Percentiles rank a stretch among this genome's conserved stretches.
Conservation (phyloP, 83 land plant genomes). For the Diphasiastrum complanatum region DNA sequence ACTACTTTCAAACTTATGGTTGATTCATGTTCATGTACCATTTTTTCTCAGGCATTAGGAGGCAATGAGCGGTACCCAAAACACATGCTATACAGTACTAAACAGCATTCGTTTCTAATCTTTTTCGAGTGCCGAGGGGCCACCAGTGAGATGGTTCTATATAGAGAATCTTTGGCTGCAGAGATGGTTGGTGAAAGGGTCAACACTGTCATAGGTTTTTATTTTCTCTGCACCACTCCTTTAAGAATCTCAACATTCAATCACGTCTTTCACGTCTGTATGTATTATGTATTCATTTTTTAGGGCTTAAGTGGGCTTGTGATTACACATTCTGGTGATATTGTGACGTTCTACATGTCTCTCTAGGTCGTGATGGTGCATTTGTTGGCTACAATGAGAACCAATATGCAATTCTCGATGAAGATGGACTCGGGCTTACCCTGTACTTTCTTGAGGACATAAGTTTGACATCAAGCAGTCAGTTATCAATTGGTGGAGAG, state of each 20-base stretch:
- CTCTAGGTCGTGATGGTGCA: conserved; percentile 88
- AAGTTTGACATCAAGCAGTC: conserved; percentile 22
- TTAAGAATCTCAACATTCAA: background rate
- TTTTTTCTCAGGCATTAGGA: conserved; percentile 85
- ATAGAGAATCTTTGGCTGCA: conserved; percentile 67
- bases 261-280: background rate
- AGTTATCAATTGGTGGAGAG: conserved; percentile 20
- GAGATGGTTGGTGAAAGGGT: conserved; percentile 56
- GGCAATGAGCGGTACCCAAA: conserved; percentile 70
- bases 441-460: conserved; percentile 46
- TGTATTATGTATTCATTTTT: no score
- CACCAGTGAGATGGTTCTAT: conserved; percentile 75
- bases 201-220: conserved; percentile 67
- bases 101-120: conserved; percentile 79
- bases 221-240: background rate
- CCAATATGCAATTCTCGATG: conserved; percentile 86
- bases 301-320: no score
- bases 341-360: background rate
- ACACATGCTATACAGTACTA: conserved; percentile 67
- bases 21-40: no score
- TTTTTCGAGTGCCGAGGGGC: conserved; percentile 76
- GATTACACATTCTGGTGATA: background rate
- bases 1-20: no score
- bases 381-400: conserved; percentile 73
- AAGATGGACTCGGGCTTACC: conserved; percentile 68